Conservation (phyloP, 2,329 filamentous ascomycete species). For the Metarhizium anisopliae region DNA sequence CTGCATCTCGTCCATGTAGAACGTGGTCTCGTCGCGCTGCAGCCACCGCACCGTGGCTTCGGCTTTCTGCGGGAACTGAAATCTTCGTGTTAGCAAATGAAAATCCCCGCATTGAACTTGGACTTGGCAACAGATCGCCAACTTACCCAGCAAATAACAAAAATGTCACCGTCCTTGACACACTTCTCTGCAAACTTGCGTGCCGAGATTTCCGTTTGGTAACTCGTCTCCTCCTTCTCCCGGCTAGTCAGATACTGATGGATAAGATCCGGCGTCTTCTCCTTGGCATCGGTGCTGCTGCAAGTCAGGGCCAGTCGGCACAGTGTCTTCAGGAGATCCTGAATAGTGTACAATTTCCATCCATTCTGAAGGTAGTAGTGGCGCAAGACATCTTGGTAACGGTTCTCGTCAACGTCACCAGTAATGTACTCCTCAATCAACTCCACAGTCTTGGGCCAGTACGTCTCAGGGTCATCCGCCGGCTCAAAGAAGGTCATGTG, state of each 20-base stretch:
- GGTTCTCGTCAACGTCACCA: conserved; percentile 69
- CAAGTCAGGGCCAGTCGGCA: conserved; percentile 75
- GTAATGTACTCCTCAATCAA: conserved; percentile 82
- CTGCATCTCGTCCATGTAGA: conserved; percentile 84
- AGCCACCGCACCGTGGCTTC: conserved; percentile 66
- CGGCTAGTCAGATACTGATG: conserved; percentile 78
- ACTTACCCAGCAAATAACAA: conserved; percentile 84
- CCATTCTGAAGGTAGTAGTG: conserved; percentile 86
- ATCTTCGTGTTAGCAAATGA: conserved; percentile 21
- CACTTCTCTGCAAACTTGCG: conserved; percentile 88
- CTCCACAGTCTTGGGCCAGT: conserved; percentile 77
- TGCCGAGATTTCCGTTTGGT: conserved; percentile 80
- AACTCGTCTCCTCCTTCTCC: conserved; percentile 75
- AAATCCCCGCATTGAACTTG: background rate
- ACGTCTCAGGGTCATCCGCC: conserved; percentile 52
- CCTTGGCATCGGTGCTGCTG: conserved; percentile 77
- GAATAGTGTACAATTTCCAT: conserved; percentile 89
- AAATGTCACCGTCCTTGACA: conserved; percentile 86
- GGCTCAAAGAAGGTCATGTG: conserved; percentile 67
- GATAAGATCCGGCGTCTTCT: conserved; percentile 87
- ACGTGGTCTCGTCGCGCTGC: conserved; percentile 62
- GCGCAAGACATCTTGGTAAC: conserved; percentile 83
- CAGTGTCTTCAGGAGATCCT: conserved; percentile 76
- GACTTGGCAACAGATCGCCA: background rate
- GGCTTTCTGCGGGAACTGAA: conserved; percentile 56